Base-by-base conservation (phyloP, 352 stramenopile species). In the Pythium vanterpoolii region DNA sequence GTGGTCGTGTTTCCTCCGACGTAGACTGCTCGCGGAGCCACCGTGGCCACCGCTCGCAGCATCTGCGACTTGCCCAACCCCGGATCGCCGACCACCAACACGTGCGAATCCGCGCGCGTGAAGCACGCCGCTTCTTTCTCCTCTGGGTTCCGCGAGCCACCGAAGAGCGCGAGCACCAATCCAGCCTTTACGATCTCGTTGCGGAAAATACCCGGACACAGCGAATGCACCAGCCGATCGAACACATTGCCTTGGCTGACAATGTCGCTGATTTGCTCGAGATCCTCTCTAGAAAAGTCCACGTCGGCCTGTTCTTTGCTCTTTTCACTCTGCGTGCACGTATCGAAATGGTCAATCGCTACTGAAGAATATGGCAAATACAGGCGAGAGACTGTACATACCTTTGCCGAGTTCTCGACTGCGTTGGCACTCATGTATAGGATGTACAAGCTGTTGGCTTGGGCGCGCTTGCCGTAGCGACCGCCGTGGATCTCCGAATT, bases 141-240 rank as follows among this genome's bases (percentile, higher is more conserved):
- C n/a, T 74, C 61, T 9, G 66, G 64, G 24, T 71, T 71, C 7
- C 64, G 42, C 16, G 93, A 97, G 3, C 95, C 95, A 44, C 94
- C 93, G 52, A 98, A 86, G 0, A 99, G 77, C 45, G 79, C 90
- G 1, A 99, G 73, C 8, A 98, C 56, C 19, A 99, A 80, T 1
- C 95, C 95, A 5, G 76, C 76, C 71, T 99, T 99, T 24, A 98
- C 92, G 31, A 97, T 64, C 60, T 98, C 90, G 62, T 99, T 95
- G 28, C 96, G 93, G 74, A 96, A 97, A 47, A 99, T 99, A 26
- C 73, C 73, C n/a, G 96, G 96, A 68, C 91, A 98, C 14, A 99
- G 66, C 18, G 87, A 97, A 46, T 84, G 72, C 4, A 98, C 87
- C 4, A 98, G 67, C 5, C 97, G 74, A 62, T 95, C 87, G 66